Base-by-base conservation (phyloP, 2,329 filamentous ascomycete genomes). In the Exophiala alcalophila region DNA sequence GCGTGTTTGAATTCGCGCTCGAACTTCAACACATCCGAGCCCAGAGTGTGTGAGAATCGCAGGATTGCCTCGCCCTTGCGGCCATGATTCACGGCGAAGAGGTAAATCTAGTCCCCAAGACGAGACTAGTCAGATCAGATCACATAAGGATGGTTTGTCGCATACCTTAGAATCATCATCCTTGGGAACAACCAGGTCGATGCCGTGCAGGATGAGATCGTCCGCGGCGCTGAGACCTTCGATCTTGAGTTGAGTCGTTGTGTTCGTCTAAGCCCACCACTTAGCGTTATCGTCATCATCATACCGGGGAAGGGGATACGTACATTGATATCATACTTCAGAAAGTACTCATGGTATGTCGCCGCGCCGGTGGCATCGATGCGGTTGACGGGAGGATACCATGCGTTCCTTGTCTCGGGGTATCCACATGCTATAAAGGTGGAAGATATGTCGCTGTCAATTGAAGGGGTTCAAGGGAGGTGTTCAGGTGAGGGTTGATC, bases 321-420 rank as follows among this genome's bases (percentile, higher is more conserved):
- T 30, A 46, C 47, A 32, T 50, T 46, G 34, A 50, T 40, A 28
- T 50, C 43, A 21, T 50, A 47, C 16, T 50, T 50, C 18, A 50
- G 16, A 27, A 50, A 50, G 30, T 50, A 50, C 27, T 50, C 47
- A 14, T 35, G 43, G 30, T 50, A 50, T 11, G 26, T 40, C 20
- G 32, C 30, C 9, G 39, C 47, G 9, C 23, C 28, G 24, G 21
- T 14, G 12, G 28, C 41, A 25, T 50, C 47, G 25, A 33, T 20
- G 11, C 35, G 38, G 16, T 39, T 36, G 11, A 50, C 9, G 9
- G 47, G 43, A 20, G 47, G 47, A 24, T 43, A 50, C 27, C 47
- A 50, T 15, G 19, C 24, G 10, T 34, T 40, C 4, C 47, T 29
- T 14, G 47, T 50, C 31, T 47, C 40, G 15, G 47, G 47, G 15